Conservation (phyloP, 2,329 filamentous ascomycete genomes). For the Knufia petricola region DNA sequence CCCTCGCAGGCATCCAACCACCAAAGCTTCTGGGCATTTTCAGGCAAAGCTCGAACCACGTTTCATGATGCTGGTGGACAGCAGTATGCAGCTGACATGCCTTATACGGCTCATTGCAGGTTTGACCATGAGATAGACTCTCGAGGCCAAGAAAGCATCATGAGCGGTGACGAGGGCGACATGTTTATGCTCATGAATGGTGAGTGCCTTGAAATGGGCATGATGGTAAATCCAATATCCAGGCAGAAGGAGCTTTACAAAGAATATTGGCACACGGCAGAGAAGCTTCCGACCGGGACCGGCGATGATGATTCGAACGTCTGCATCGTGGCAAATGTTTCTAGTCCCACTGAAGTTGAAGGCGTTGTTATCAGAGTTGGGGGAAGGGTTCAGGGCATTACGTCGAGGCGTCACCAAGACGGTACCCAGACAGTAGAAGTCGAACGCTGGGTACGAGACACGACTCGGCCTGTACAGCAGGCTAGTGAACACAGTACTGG, state of each 20-base stretch:
- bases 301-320: constrained; percentile 1
- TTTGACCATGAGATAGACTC: constrained; percentile 21
- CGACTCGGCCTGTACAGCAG: background rate
- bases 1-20: background rate
- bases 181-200: constrained; percentile 21
- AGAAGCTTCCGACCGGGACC: background rate
- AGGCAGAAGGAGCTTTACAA: constrained; percentile 20
- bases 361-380: constrained; percentile 6
- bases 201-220: constrained; percentile 21
- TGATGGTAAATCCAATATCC: constrained; percentile 19
- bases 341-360: background rate
- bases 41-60: constrained; percentile 13
- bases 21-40: constrained; percentile 22
- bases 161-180: constrained; percentile 19
- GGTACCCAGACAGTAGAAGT: background rate
- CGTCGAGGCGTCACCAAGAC: background rate
- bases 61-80: constrained; percentile 11
- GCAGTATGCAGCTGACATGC: constrained; percentile 10
- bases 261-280: constrained; percentile 17
- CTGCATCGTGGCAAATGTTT: constrained; percentile 1
- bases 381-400: constrained; percentile 5
- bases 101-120: constrained; percentile 18
- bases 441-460: constrained; percentile 4
- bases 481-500: background rate
- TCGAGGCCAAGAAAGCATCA: constrained; percentile 14